Percentiles rank a stretch among this genome's conserved stretches.
These are phyloP conservation scores for Furculomyces boomerangus DNA, from an alignment of 371 early-diverging fungal species.

Conservation along the genomic window DNA sequence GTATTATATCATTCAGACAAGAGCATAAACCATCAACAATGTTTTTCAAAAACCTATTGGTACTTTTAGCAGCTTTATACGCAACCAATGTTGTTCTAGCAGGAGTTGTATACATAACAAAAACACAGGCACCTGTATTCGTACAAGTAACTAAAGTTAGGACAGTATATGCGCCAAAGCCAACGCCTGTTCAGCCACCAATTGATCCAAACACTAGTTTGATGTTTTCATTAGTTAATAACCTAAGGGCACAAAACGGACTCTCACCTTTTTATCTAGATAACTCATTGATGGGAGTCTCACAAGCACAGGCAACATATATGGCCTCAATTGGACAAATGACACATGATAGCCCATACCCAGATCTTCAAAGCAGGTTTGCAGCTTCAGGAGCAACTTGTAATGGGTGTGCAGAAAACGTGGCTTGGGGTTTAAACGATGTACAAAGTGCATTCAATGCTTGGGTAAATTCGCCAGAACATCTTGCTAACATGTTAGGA, in stretches of 20 bases:
- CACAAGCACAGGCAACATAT: neutral
- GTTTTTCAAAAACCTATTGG: no score
- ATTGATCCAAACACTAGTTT: no score
- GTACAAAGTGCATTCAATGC: constrained; percentile 12
- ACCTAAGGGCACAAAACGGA: neutral
- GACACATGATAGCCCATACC: neutral
- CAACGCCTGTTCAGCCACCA: no score
- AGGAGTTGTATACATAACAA: no score
- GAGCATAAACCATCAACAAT: no score
- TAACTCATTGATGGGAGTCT: neutral
- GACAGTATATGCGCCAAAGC: no score
- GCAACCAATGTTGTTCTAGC: no score
- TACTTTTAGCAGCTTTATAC: no score
- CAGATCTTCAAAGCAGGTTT: neutral
- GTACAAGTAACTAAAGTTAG: no score
- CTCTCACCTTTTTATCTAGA: neutral
- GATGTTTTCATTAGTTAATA: neutral
- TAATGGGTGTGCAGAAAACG: constrained; percentile 18
- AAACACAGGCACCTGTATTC: no score
- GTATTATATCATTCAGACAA: no score
- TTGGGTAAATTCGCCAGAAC: constrained; percentile 27
- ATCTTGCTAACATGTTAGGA: constrained; percentile 23
- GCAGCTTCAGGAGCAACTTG: neutral
- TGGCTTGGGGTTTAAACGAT: constrained; percentile 19
- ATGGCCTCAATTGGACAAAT: neutral